These are phyloP conservation scores for Papiliotrema laurentii DNA, from an alignment of 1,284 basidiomycete species.

Conservation along the genomic window DNA sequence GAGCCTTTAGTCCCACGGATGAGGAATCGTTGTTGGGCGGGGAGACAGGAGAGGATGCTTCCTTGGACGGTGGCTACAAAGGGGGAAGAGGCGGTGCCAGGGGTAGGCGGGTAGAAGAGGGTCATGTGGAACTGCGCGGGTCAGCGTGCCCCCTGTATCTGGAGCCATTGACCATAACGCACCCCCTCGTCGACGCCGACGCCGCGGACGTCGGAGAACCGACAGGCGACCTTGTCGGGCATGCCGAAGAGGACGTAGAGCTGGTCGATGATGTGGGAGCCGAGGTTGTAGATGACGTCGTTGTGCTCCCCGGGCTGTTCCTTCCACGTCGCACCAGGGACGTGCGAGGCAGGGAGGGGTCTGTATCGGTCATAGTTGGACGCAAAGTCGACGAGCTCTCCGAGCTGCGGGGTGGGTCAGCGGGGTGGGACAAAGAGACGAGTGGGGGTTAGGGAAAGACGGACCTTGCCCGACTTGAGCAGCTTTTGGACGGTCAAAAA, in stretches of 20 bases:
- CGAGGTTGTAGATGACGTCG: conserved; percentile 51
- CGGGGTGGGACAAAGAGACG: background rate
- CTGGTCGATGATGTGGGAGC: conserved; percentile 65
- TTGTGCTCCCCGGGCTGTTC: conserved; percentile 46
- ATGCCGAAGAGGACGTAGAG: conserved; percentile 69
- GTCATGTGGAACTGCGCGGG: conserved; percentile 55
- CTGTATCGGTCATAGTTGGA: conserved; percentile 70
- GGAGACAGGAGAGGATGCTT: conserved; percentile 62
- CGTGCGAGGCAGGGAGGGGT: conserved; percentile 50
- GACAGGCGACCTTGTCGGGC: conserved; percentile 57
- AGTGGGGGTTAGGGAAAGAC: conserved; percentile 46
- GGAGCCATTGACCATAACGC: conserved; percentile 10
- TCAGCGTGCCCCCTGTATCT: conserved; percentile 6
- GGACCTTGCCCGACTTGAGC: conserved; percentile 53
- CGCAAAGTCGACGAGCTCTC: conserved; percentile 30
- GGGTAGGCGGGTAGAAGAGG: conserved; percentile 59
- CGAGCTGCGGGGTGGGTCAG: conserved; percentile 19
- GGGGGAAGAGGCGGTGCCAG: conserved; percentile 50
- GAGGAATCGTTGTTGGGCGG: conserved; percentile 62
- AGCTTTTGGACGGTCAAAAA: conserved; percentile 69
- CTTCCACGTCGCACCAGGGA: conserved; percentile 57
- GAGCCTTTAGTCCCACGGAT: conserved; percentile 60
- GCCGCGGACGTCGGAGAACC: conserved; percentile 32
- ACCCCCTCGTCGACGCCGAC: conserved; percentile 43
- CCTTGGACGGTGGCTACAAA: conserved; percentile 66